Conservation (phyloP, 202 grass and related monocot genomes). For the Elaeis oleifera region DNA sequence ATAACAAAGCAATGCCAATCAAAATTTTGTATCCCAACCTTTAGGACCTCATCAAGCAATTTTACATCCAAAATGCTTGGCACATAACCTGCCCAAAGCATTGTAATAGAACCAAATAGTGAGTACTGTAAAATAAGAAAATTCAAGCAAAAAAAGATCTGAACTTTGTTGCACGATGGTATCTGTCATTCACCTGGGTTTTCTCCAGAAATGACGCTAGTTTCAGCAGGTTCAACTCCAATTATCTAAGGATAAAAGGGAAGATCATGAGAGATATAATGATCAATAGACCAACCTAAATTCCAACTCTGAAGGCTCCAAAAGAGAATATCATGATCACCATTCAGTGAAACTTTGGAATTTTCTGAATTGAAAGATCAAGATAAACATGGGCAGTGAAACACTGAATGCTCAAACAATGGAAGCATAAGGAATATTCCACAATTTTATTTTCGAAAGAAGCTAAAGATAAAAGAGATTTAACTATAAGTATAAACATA, state of each 20-base stretch:
- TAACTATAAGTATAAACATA: too few relatives aligned
- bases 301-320: too few relatives aligned
- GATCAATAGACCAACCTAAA: neutral
- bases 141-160: slow-evolving; percentile 3
- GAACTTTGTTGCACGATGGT: too few relatives aligned
- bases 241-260: slow-evolving; percentile 48
- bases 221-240: slow-evolving; percentile 93
- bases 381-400: too few relatives aligned
- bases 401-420: too few relatives aligned
- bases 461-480: too few relatives aligned
- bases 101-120: slow-evolving; percentile 15
- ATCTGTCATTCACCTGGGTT: slow-evolving; percentile 49
- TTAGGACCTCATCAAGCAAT: slow-evolving; percentile 94
- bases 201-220: slow-evolving; percentile 72
- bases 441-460: too few relatives aligned
- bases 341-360: too few relatives aligned
- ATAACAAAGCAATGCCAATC: slow-evolving; percentile 15
- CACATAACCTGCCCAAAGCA: slow-evolving; percentile 53
- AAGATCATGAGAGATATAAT: slow-evolving; percentile 9
- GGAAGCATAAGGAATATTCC: too few relatives aligned
- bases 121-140: neutral
- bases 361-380: too few relatives aligned
- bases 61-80: slow-evolving; percentile 85
- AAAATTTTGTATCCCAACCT: slow-evolving; percentile 47
- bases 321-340: too few relatives aligned